Evolutionary conservation across 306 rosid genomes (phyloP).

Genomic region (Clitoria ternatea): DNA sequence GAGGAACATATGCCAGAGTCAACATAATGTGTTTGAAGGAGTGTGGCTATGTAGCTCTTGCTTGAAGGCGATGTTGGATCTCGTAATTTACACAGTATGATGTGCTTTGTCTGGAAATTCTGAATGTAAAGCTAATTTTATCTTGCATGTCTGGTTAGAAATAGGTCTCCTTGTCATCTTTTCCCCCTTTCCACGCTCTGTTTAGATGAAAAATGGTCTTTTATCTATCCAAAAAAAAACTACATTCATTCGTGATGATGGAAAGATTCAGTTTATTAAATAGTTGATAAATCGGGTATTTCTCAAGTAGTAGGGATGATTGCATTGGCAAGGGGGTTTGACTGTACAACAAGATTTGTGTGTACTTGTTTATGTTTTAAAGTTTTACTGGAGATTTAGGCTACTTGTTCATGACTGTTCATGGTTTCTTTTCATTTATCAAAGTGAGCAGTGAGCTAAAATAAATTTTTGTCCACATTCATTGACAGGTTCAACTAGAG

Average conservation of each 20-base stretch:
- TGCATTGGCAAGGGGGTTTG: slow-evolving; percentile 17
- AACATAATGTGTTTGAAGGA: no score
- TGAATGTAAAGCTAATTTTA: slow-evolving; percentile 1
- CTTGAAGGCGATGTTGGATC: background rate
- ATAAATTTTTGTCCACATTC: slow-evolving; percentile 17
- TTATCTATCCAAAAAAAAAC: background rate
- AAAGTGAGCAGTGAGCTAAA: slow-evolving; percentile 15
- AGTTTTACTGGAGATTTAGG: slow-evolving; percentile 8
- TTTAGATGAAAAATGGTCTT: background rate
- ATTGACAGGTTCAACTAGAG: slow-evolving; percentile 85
- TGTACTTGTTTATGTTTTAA: background rate
- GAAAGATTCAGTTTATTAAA: background rate
- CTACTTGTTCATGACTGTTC: slow-evolving; percentile 13
- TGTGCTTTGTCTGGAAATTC: background rate
- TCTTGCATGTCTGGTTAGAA: background rate
- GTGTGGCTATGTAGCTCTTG: background rate
- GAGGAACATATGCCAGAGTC: no score
- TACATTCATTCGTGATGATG: background rate
- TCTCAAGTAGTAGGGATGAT: background rate
- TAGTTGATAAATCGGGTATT: background rate
- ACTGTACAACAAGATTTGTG: background rate
- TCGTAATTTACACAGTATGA: background rate
- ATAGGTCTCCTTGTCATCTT: background rate
- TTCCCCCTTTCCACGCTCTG: background rate
- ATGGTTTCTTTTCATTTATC: slow-evolving; percentile 6